Conservation (phyloP, 257 asterid genomes). For the Ehretia macrophylla region DNA sequence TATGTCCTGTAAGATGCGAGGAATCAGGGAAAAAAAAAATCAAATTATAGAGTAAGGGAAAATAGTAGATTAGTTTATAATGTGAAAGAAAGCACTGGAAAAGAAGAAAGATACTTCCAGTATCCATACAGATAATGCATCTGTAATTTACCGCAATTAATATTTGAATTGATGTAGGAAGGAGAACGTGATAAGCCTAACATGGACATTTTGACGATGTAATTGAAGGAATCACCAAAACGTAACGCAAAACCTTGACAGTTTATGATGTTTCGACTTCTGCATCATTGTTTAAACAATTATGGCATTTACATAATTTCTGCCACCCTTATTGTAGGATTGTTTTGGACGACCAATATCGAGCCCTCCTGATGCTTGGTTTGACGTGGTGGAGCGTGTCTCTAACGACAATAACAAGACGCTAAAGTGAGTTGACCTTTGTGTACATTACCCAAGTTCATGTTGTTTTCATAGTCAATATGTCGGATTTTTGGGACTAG, state of each 20-base stretch:
- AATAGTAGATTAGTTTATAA: not conserved
- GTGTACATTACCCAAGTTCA: not conserved
- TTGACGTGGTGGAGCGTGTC: slow-evolving; percentile 97
- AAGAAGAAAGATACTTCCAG: not conserved
- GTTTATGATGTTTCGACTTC: not conserved
- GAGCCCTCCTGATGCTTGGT: slow-evolving; percentile 99
- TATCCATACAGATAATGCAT: not conserved
- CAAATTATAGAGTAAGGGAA: not conserved
- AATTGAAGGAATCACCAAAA: not conserved
- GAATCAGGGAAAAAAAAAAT: no score
- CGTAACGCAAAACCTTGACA: not conserved
- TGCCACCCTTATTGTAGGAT: slow-evolving; percentile 47
- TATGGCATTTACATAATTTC: slow-evolving; percentile 1
- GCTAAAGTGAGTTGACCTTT: slow-evolving; percentile 43
- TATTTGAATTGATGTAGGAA: not conserved
- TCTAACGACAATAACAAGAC: slow-evolving; percentile 92
- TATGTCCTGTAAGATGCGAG: no score
- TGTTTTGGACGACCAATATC: slow-evolving; percentile 96
- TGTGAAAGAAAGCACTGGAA: not conserved
- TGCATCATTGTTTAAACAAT: not conserved
- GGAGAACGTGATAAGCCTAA: not conserved
- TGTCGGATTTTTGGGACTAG: not conserved
- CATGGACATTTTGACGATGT: not conserved
- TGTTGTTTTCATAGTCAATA: not conserved
- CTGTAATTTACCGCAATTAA: not conserved